These are phyloP conservation scores for Periglandula ipomoeae DNA, from an alignment of 2,329 filamentous ascomycete species.

Conservation along the genomic window DNA sequence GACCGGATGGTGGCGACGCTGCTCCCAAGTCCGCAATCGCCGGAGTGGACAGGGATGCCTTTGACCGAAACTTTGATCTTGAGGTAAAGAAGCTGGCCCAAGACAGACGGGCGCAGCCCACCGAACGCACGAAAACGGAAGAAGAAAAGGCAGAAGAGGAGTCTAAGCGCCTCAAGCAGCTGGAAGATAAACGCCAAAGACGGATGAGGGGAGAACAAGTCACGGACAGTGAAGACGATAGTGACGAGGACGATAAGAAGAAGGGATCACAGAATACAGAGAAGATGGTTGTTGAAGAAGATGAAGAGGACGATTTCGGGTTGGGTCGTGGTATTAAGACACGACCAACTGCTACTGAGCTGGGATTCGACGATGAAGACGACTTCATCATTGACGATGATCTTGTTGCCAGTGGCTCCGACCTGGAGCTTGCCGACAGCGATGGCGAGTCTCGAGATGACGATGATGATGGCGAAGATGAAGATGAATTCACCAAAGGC, in stretches of 20 bases:
- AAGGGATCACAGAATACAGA: conserved; percentile 25
- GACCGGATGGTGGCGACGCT: conserved; percentile 15
- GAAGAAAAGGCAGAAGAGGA: conserved; percentile 77
- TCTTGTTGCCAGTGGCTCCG: conserved; percentile 72
- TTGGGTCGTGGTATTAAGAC: conserved; percentile 50
- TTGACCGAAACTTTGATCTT: conserved; percentile 82
- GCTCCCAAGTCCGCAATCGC: conserved; percentile 24
- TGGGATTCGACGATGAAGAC: conserved; percentile 86
- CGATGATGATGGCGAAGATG: conserved; percentile 33
- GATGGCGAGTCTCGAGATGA: conserved; percentile 43
- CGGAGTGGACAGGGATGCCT: conserved; percentile 54
- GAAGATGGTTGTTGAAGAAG: conserved; percentile 27
- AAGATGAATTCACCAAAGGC: conserved; percentile 66
- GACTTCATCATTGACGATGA: conserved; percentile 89
- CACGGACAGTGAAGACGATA: conserved; percentile 53
- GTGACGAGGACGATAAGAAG: conserved; percentile 29
- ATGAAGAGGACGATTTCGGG: conserved; percentile 48
- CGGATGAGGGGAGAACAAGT: conserved; percentile 82
- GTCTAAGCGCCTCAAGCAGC: conserved; percentile 62
- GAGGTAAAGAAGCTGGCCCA: conserved; percentile 72
- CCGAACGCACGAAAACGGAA: conserved; percentile 82
- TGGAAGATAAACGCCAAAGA: conserved; percentile 73
- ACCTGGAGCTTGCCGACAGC: conserved; percentile 48
- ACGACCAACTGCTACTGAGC: conserved; percentile 46
- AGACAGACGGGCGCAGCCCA: conserved; percentile 77